phyloP scores from a whole-genome alignment of 2,329 filamentous ascomycete genomes.

The Pseudofabraea citricarpa region DNA sequence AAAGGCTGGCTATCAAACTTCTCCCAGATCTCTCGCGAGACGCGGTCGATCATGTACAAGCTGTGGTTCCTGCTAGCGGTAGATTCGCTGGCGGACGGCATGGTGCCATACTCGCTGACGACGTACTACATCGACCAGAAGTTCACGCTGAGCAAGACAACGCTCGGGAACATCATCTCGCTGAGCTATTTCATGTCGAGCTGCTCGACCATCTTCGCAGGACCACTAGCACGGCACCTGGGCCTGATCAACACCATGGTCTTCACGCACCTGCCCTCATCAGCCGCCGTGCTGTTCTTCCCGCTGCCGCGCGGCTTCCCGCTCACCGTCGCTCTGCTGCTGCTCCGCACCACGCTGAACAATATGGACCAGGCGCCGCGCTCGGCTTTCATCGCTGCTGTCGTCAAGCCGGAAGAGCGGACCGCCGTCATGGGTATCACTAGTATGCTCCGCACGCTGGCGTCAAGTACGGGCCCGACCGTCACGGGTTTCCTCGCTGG shows the following conservation, averaged over 20 bases:
- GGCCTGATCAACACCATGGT: constrained; percentile 68
- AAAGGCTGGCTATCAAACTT: constrained; percentile 34
- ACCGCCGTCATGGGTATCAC: constrained; percentile 68
- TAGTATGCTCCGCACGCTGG: constrained; percentile 61
- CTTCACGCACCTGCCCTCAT: constrained; percentile 65
- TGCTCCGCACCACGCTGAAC: constrained; percentile 55
- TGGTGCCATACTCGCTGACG: constrained; percentile 54
- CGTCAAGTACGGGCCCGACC: constrained; percentile 55
- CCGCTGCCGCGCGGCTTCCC: constrained; percentile 44
- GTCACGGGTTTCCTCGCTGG: constrained; percentile 58
- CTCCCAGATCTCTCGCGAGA: constrained; percentile 51
- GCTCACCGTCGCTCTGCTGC: constrained; percentile 52
- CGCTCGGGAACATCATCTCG: constrained; percentile 55
- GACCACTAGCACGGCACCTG: constrained; percentile 42
- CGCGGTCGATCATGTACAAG: constrained; percentile 55
- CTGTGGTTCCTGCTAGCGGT: constrained; percentile 61
- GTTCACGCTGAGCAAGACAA: constrained; percentile 50
- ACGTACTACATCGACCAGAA: constrained; percentile 54
- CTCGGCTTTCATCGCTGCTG: constrained; percentile 62
- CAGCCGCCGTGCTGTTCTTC: constrained; percentile 49
- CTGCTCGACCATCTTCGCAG: constrained; percentile 44
- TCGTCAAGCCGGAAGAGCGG: constrained; percentile 58
- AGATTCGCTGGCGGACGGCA: constrained; percentile 62
- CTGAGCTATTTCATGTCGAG: constrained; percentile 50
- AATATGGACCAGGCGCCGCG: constrained; percentile 69